Percentiles rank a stretch among this genome's conserved stretches.
phyloP scores from a whole-genome alignment of 106 monocot genomes.

The Dioscorea zingiberensis region DNA sequence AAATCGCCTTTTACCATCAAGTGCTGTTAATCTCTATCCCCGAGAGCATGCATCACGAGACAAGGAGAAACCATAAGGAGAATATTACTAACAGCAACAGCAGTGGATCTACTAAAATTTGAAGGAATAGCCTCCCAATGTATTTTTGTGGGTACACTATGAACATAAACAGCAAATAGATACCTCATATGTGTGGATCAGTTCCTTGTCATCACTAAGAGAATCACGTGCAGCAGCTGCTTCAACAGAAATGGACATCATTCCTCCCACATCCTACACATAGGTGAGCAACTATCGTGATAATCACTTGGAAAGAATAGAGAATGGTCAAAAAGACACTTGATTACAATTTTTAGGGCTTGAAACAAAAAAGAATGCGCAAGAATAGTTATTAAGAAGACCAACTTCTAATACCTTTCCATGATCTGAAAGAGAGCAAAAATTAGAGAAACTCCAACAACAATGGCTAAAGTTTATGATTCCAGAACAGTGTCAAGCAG shows the following conservation, averaged over 20 bases:
- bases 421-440: no score
- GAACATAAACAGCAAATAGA: background rate
- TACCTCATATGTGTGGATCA: slow-evolving; percentile 97
- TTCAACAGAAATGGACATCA: slow-evolving; percentile 99
- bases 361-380: no score
- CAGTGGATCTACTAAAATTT: no score
- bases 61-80: background rate
- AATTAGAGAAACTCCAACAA: no score
- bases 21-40: slow-evolving; percentile 79
- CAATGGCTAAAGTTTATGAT: no score
- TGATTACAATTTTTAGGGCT: no score
- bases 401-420: no score
- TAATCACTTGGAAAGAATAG: background rate
- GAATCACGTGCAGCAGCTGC: slow-evolving; percentile 97
- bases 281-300: slow-evolving; percentile 7
- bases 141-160: background rate
- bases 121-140: no score
- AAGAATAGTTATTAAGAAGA: no score
- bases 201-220: slow-evolving; percentile 74
- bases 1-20: slow-evolving; percentile 97
- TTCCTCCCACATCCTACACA: slow-evolving; percentile 90
- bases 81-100: no score
- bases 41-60: slow-evolving; percentile 15
- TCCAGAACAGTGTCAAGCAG: no score
- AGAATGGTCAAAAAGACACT: no score